These are phyloP conservation scores for Melampsora americana DNA, from an alignment of 1,284 basidiomycete genomes.

Conservation along the genomic window DNA sequence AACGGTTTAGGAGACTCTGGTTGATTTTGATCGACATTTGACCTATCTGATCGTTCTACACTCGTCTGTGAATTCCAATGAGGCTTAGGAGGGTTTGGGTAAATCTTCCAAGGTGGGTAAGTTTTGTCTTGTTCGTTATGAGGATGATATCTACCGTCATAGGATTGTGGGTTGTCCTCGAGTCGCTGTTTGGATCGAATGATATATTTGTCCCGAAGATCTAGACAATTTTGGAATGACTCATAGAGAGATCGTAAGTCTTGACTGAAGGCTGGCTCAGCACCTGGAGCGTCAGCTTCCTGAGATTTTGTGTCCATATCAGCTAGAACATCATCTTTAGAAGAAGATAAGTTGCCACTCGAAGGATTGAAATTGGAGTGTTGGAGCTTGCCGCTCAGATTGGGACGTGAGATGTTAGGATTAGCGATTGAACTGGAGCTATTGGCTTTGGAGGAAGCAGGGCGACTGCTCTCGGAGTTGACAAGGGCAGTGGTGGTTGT, in stretches of 20 bases:
- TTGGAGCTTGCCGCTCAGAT: neutral
- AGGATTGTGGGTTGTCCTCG: slow-evolving; percentile 84
- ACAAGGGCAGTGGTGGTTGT: slow-evolving; percentile 11
- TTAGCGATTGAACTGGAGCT: neutral
- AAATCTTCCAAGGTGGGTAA: slow-evolving; percentile 70
- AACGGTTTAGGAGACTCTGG: slow-evolving; percentile 57
- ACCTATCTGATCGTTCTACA: slow-evolving; percentile 60
- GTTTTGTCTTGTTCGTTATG: slow-evolving; percentile 59
- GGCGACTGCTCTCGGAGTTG: neutral
- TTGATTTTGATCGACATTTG: slow-evolving; percentile 47
- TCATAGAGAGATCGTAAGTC: slow-evolving; percentile 54
- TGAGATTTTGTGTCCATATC: neutral
- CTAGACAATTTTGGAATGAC: slow-evolving; percentile 72
- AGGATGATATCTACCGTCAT: slow-evolving; percentile 69
- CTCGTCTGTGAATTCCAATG: slow-evolving; percentile 71
- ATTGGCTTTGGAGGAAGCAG: neutral
- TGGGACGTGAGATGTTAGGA: neutral
- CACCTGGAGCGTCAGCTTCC: slow-evolving; percentile 19
- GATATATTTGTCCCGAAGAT: slow-evolving; percentile 90
- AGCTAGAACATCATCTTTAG: neutral
- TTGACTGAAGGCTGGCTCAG: slow-evolving; percentile 45
- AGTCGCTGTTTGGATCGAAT: slow-evolving; percentile 69
- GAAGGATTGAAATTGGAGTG: neutral
- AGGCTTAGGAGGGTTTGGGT: slow-evolving; percentile 82
- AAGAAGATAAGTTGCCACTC: neutral